Conservation (phyloP, 2,329 filamentous ascomycete species). For the Xylaria sp. region DNA sequence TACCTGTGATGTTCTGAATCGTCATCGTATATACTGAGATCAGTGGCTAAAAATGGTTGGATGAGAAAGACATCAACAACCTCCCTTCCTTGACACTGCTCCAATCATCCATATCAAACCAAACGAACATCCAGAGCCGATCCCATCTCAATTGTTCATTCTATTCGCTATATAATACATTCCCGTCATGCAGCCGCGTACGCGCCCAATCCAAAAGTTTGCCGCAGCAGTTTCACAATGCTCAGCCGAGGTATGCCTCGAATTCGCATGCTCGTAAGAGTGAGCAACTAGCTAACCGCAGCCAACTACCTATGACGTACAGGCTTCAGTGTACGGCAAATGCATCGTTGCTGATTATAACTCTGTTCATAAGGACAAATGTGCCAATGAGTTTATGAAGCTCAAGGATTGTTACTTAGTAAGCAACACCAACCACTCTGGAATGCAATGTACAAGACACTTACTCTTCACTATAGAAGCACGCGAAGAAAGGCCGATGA, state of each 20-base stretch:
- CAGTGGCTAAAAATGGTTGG: neutral
- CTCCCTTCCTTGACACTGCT: neutral
- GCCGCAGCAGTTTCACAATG: slow-evolving; percentile 66
- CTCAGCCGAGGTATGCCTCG: slow-evolving; percentile 60
- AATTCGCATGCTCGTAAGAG: neutral
- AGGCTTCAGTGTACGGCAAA: slow-evolving; percentile 90
- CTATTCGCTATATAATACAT: slow-evolving; percentile 4
- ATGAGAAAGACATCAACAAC: neutral
- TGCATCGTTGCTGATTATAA: slow-evolving; percentile 93
- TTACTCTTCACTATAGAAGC: slow-evolving; percentile 55
- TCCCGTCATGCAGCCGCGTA: slow-evolving; percentile 44
- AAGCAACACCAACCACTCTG: slow-evolving; percentile 48
- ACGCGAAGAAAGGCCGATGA: slow-evolving; percentile 60
- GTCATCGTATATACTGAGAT: neutral
- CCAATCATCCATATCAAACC: slow-evolving; percentile 5
- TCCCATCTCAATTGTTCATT: neutral
- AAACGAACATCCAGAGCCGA: too few species aligned
- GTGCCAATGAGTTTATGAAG: slow-evolving; percentile 82
- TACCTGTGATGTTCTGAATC: neutral
- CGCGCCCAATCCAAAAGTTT: slow-evolving; percentile 66
- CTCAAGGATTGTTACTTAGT: slow-evolving; percentile 91
- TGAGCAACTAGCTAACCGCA: slow-evolving; percentile 24
- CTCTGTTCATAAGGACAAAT: slow-evolving; percentile 90
- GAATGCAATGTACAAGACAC: neutral
- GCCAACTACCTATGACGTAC: neutral